These are phyloP conservation scores for Trypethelium eluteriae DNA, from an alignment of 495 filamentous ascomycete genomes.

Conservation along the genomic window DNA sequence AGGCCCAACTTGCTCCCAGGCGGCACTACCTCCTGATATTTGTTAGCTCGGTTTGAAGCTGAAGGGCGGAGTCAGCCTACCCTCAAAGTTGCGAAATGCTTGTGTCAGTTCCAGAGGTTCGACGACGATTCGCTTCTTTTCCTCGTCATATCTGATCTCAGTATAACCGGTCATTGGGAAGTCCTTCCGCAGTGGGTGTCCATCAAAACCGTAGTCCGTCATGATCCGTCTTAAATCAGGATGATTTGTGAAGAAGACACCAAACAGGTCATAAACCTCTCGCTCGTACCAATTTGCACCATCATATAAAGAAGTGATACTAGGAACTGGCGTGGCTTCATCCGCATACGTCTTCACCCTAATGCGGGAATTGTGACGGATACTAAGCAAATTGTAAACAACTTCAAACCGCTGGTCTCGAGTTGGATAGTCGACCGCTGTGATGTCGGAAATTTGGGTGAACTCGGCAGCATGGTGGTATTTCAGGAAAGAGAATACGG, in stretches of 20 bases:
- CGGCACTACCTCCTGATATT: constrained; percentile 39
- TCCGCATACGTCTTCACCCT: constrained; percentile 98
- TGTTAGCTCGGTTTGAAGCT: constrained; percentile 43
- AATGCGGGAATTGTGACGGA: constrained; percentile 92
- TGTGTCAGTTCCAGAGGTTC: constrained; percentile 96
- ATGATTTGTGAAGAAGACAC: constrained; percentile 91
- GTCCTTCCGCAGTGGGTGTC: constrained; percentile 93
- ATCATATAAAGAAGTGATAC: constrained; percentile 75
- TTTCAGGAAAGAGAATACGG: constrained; percentile 92
- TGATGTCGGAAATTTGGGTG: constrained; percentile 87
- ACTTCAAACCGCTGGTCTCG: constrained; percentile 92
- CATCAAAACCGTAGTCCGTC: constrained; percentile 99
- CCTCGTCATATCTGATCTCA: constrained; percentile 94
- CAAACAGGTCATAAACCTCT: constrained; percentile 95
- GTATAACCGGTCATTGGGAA: constrained; percentile 98
- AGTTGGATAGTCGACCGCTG: constrained; percentile 91
- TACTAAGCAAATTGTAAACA: constrained; percentile 93
- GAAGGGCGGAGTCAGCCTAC: constrained; percentile 25
- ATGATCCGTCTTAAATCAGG: constrained; percentile 96
- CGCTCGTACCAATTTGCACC: constrained; percentile 99
- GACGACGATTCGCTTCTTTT: constrained; percentile 98
- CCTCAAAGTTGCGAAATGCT: constrained; percentile 98
- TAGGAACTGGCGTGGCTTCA: constrained; percentile 90
- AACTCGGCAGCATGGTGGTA: constrained; percentile 95
- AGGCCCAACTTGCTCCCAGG: constrained; percentile 85